A percentile compares a stretch with the other conserved stretches of the same genome.
Conservation (phyloP, 2,329 filamentous ascomycete species). For the Cercospora zeae-maydis region DNA sequence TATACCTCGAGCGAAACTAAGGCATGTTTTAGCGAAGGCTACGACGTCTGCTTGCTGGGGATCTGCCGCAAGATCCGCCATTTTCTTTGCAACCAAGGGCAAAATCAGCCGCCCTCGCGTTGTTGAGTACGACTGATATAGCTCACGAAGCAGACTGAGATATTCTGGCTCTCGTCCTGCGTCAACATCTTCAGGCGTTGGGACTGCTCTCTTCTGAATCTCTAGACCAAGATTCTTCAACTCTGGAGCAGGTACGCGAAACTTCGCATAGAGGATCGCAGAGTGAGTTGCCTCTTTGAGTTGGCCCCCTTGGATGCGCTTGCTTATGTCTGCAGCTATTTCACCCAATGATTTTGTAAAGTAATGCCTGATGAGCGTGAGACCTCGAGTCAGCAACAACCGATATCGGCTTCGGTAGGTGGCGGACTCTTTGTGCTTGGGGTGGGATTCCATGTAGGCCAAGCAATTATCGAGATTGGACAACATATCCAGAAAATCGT, state of each 20-base stretch:
- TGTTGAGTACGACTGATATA: slow-evolving; percentile 61
- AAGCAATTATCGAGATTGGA: slow-evolving; percentile 84
- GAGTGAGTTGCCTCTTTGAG: slow-evolving; percentile 70
- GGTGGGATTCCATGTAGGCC: slow-evolving; percentile 83
- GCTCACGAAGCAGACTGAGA: slow-evolving; percentile 61
- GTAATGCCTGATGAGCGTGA: slow-evolving; percentile 64
- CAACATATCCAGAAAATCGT: slow-evolving; percentile 84
- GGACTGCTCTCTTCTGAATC: slow-evolving; percentile 63
- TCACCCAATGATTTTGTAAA: slow-evolving; percentile 62
- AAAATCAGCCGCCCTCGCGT: slow-evolving; percentile 57
- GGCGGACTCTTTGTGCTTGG: slow-evolving; percentile 80
- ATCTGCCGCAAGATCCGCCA: slow-evolving; percentile 53
- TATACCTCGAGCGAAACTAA: slow-evolving; percentile 62
- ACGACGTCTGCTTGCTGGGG: slow-evolving; percentile 63
- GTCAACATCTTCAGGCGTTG: slow-evolving; percentile 40
- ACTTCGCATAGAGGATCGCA: slow-evolving; percentile 67
- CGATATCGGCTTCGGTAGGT: slow-evolving; percentile 85
- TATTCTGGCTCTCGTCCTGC: slow-evolving; percentile 62
- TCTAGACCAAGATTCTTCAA: slow-evolving; percentile 64
- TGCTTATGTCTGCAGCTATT: slow-evolving; percentile 59
- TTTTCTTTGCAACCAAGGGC: slow-evolving; percentile 61
- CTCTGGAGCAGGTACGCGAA: slow-evolving; percentile 62
- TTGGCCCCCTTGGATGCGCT: slow-evolving; percentile 62
- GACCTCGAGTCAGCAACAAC: slow-evolving; percentile 67
- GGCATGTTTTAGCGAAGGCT: slow-evolving; percentile 60